Evolutionary conservation across 257 asterid species (phyloP).

Genomic region (Echites panduratus): DNA sequence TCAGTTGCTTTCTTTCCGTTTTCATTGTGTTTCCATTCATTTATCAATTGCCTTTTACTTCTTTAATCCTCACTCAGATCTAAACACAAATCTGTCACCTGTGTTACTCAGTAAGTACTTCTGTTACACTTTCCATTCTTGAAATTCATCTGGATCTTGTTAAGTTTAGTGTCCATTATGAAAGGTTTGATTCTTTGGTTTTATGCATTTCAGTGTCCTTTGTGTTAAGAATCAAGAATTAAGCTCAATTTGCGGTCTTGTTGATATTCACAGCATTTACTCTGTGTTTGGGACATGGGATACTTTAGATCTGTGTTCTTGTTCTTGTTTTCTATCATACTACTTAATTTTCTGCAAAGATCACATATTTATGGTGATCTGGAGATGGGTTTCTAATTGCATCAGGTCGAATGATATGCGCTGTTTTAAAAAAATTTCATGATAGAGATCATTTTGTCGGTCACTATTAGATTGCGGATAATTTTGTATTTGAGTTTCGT

Average conservation of each 20-base stretch:
- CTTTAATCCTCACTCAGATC: conserved; percentile 20
- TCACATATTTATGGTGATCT: conserved; percentile 11
- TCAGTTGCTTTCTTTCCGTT: background rate
- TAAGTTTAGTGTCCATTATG: background rate
- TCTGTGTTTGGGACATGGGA: conserved; percentile 7
- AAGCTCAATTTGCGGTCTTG: background rate
- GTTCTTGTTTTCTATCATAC: background rate
- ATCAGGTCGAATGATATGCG: background rate
- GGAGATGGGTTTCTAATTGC: conserved; percentile 4
- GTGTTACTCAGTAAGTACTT: conserved; percentile 12
- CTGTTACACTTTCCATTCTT: background rate
- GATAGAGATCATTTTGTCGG: background rate
- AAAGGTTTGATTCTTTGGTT: background rate
- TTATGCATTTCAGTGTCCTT: background rate
- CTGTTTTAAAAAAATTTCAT: background rate
- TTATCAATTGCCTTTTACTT: background rate
- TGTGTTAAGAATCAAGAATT: background rate
- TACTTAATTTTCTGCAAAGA: conserved; percentile 12
- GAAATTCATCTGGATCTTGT: conserved; percentile 15
- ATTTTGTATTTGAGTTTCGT: background rate
- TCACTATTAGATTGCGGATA: background rate
- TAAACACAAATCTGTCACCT: background rate
- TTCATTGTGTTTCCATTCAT: background rate
- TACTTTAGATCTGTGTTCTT: conserved; percentile 13
- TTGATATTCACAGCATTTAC: background rate